Evolutionary conservation across 108 stramenopile species (phyloP).

Genomic region (Cyclotella choctawhatcheeana): DNA sequence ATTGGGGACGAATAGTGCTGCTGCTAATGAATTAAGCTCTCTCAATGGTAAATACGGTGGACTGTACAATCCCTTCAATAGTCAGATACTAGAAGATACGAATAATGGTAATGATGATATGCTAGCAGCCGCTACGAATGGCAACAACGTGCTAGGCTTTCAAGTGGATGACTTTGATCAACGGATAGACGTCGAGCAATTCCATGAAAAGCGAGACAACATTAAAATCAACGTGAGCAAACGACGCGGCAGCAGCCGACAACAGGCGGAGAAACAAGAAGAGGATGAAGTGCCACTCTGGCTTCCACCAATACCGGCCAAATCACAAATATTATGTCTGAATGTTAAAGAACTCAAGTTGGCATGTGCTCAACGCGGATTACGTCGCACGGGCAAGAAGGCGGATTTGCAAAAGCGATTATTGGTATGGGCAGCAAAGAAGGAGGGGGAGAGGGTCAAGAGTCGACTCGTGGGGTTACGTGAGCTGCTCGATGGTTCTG

Average conservation of each 20-base stretch:
- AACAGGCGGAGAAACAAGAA: conserved; percentile 10
- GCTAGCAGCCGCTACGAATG: not conserved
- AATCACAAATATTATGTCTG: conserved; percentile 55
- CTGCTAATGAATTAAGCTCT: conserved; percentile 2
- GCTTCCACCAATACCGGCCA: conserved; percentile 66
- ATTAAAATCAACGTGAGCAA: conserved; percentile 18
- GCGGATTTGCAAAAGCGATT: conserved; percentile 62
- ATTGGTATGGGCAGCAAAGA: conserved; percentile 58
- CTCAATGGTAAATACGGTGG: conserved; percentile 16
- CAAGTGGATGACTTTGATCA: conserved; percentile 13
- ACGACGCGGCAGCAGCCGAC: not conserved
- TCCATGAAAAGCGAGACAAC: not conserved
- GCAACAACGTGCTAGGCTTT: conserved; percentile 25
- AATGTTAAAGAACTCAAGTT: conserved; percentile 59
- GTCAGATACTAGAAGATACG: not conserved
- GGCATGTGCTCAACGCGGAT: conserved; percentile 60
- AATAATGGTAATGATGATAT: not conserved
- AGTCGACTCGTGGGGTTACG: conserved; percentile 35
- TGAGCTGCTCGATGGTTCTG: conserved; percentile 30
- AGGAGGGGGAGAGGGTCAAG: conserved; percentile 51
- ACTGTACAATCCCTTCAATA: not conserved
- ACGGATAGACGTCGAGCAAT: not conserved
- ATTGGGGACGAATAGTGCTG: too few relatives aligned
- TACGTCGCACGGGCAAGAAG: conserved; percentile 60
- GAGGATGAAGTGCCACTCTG: conserved; percentile 46